phyloP scores from a whole-genome alignment of 2,329 filamentous ascomycete genomes.

The Emmonsiellopsis sp. region DNA sequence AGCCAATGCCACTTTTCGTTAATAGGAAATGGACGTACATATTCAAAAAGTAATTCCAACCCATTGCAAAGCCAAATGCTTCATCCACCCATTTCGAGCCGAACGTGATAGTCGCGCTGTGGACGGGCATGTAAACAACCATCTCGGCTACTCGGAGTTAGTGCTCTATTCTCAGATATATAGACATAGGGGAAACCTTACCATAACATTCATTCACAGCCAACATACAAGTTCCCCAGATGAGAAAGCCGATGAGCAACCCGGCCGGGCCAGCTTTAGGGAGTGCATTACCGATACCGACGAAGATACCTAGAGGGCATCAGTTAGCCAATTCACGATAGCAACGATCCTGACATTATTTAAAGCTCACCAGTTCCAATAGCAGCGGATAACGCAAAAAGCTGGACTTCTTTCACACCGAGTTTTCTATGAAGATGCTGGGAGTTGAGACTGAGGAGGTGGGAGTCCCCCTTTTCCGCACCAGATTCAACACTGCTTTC shows the following conservation, averaged over 20 bases:
- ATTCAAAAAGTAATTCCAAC: conserved; percentile 40
- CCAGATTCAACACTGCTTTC: too few species aligned
- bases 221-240: too few species aligned
- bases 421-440: too few species aligned
- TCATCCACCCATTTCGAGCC: conserved; percentile 38
- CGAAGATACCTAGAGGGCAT: conserved; percentile 19
- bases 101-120: conserved; percentile 32
- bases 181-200: conserved; percentile 13
- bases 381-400: too few species aligned
- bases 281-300: conserved; percentile 30
- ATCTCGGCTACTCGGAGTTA: conserved; percentile 37
- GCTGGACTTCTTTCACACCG: too few species aligned
- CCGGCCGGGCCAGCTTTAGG: conserved; percentile 29
- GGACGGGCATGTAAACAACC: conserved; percentile 35
- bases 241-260: conserved; percentile 26
- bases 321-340: too few species aligned
- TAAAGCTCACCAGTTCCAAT: too few species aligned
- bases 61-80: conserved; percentile 36
- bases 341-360: too few species aligned
- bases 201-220: conserved; percentile 4
- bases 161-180: conserved; percentile 28
- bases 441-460: too few species aligned
- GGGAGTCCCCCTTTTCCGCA: too few species aligned
- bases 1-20: conserved; percentile 25
- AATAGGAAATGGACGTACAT: conserved; percentile 30